Base-by-base conservation (phyloP, 164 flowering plant species). In the Buxus sempervirens region DNA sequence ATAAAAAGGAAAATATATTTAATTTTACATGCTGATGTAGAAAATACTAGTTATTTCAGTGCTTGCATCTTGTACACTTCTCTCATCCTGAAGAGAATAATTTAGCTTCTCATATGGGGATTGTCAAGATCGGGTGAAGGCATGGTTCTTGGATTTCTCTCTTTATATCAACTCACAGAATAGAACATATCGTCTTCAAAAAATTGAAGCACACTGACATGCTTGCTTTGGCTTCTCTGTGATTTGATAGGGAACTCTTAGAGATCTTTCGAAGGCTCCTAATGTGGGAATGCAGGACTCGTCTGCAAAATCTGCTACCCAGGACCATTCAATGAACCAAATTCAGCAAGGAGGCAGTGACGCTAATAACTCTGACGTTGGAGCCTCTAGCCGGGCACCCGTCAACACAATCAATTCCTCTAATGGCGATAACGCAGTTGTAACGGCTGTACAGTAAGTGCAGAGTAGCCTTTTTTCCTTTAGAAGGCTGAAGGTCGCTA, bases 361-460 rank as follows among this genome's bases (percentile, higher is more conserved):
- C 24, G 65, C 71, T 54, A 55, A 19, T 55, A 26, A 55, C 21
- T 53, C 51, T 1, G 18, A 27, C 28, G 26, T 27, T 22, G 54
- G 63, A 49, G 21, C 27, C 63, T 22, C 48, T 3, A 56, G 64
- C n/a, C 41, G 27, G 5, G 54, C 62, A 9, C 38, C 55, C 12
- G 0, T n/a, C 8, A 24, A 55, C 3, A n/a, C 12, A 12, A 63
- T 64, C 55, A 55, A 62, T 57, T 63, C 73, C 22, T 27, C 49
- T 5, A 60, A 23, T 70, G 63, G 60, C 0, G 60, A 48, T 58
- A 48, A 59, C 53, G 28, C 60, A 16, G 64, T 58, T 49, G 73
- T 32, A 36, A 23, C 26, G 24, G 57, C 63, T 56, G 73, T 58
- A 51, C 64, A 71, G 49, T 71, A 58, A 63, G 59, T 26, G 23